Percentiles rank a stretch among this genome's conserved stretches.
Conservation (phyloP, 2,329 filamentous ascomycete genomes). For the Diaporthe caulivora region DNA sequence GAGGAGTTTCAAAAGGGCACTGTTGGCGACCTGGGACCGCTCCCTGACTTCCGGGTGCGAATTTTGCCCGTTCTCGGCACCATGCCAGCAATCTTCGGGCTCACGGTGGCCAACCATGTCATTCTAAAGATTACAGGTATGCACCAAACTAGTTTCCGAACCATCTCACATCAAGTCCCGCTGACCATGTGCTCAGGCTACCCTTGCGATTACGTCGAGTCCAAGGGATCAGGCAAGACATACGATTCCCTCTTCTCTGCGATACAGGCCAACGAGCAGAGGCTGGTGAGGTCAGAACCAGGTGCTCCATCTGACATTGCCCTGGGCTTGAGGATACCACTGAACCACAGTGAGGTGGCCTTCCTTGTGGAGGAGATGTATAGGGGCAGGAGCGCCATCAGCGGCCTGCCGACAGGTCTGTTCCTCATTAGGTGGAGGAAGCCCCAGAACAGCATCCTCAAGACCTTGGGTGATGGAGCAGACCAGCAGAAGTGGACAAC, state of each 20-base stretch:
- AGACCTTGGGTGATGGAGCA: slow-evolving; percentile 71
- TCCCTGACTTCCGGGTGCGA: slow-evolving; percentile 93
- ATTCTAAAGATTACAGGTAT: slow-evolving; percentile 78
- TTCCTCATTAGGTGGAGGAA: slow-evolving; percentile 84
- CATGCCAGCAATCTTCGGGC: slow-evolving; percentile 96
- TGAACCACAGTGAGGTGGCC: slow-evolving; percentile 84
- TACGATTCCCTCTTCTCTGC: slow-evolving; percentile 85
- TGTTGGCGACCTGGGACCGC: slow-evolving; percentile 86
- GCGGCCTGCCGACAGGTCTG: slow-evolving; percentile 83
- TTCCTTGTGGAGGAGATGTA: slow-evolving; percentile 94
- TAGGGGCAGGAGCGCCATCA: slow-evolving; percentile 84
- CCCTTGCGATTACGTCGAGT: slow-evolving; percentile 84
- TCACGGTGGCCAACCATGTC: slow-evolving; percentile 91
- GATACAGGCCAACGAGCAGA: slow-evolving; percentile 84
- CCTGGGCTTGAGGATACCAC: slow-evolving; percentile 81
- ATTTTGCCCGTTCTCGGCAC: slow-evolving; percentile 95
- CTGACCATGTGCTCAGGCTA: slow-evolving; percentile 66
- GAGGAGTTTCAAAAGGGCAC: slow-evolving; percentile 89
- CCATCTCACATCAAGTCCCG: neutral
- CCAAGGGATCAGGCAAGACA: slow-evolving; percentile 89
- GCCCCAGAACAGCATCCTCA: slow-evolving; percentile 69
- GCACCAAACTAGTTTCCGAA: neutral
- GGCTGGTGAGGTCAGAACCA: slow-evolving; percentile 69
- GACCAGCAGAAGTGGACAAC: slow-evolving; percentile 84
- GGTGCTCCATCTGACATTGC: slow-evolving; percentile 61